A percentile compares a stretch with the other conserved stretches of the same genome.
Conservation (phyloP, 306 rosid species). For the Begonia masoniana region DNA sequence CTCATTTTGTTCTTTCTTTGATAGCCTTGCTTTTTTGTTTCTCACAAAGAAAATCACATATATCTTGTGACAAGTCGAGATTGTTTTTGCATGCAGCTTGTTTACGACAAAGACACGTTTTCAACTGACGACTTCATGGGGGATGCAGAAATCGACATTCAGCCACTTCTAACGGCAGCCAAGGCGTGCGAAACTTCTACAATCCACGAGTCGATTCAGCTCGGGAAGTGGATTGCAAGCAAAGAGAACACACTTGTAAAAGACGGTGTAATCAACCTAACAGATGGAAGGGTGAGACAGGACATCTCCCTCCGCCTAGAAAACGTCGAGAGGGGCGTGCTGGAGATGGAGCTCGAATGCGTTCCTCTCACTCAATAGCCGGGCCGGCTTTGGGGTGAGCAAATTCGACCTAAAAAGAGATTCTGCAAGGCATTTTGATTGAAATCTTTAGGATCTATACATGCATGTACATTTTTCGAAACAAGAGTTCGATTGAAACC, state of each 20-base stretch:
- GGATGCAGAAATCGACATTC: conserved; percentile 89
- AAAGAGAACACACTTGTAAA: conserved; percentile 37
- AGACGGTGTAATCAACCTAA: conserved; percentile 52
- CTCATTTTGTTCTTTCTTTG: no score
- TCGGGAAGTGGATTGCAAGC: conserved; percentile 56
- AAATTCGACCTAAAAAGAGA: no score
- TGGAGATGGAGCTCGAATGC: conserved; percentile 80
- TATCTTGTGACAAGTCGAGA: neutral
- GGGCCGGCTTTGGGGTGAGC: neutral
- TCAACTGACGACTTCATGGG: conserved; percentile 90
- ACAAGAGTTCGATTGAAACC: neutral
- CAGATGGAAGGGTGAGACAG: conserved; percentile 62
- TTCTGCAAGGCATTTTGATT: no score
- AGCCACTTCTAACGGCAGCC: conserved; percentile 74
- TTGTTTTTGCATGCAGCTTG: conserved; percentile 39
- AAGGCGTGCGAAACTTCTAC: conserved; percentile 47
- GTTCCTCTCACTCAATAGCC: conserved; percentile 80
- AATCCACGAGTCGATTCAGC: conserved; percentile 28
- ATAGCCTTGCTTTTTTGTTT: no score
- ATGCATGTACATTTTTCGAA: no score
- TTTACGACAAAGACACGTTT: conserved; percentile 85
- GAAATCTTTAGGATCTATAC: no score
- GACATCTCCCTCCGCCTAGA: conserved; percentile 60
- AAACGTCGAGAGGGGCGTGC: conserved; percentile 74
- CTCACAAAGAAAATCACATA: neutral